Base-by-base conservation (phyloP, 164 flowering plant genomes). In the Hamamelis virginiana region DNA sequence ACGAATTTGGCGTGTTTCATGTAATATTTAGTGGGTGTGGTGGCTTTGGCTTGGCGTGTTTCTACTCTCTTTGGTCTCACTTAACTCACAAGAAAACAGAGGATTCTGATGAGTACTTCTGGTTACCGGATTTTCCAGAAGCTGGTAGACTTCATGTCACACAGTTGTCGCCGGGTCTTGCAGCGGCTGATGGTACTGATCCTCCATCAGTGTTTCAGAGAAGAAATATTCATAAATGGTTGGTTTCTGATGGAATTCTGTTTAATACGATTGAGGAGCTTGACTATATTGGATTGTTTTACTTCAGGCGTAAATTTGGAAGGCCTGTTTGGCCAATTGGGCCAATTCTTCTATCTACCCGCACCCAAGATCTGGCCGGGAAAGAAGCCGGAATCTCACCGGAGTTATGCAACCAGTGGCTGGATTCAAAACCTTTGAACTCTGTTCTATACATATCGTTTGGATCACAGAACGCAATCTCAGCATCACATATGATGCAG, bases 361-460 rank as follows among this genome's bases (percentile, higher is more conserved):
- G 67, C 19, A 65, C 25, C 65, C 26, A 67, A 53, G 25, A 56
- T 3, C 64, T 18, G 5, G 16, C 64, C 9, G 66, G 74, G 14
- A 74, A 70, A 70, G 60, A 44, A 64, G 19, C 63, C 1, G 75
- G 75, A 8, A 47, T 73, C 47, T 25, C 70, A 8, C 1, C 57
- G 0, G 76, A 76, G 11, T 0, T 3, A 2, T 33, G 81, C 75
- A 44, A 47, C 14, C 46, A 74, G 12, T 90, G 88, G 88, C 80
- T 90, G 1, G 78, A 85, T 46, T 8, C 67, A 23, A 86, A 84
- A 43, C 76, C 79, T 0, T 21, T 46, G 9, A 70, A 69, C 5
- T 86, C 91, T 1, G 95, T 90, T 0, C 52, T 90, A 1, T 88
- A 81, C 73, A 51, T 88, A 3, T 83, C 84, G 0, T 90, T 90